Conservation (phyloP, 257 asterid genomes). For the Thymus quinquecostatus region DNA sequence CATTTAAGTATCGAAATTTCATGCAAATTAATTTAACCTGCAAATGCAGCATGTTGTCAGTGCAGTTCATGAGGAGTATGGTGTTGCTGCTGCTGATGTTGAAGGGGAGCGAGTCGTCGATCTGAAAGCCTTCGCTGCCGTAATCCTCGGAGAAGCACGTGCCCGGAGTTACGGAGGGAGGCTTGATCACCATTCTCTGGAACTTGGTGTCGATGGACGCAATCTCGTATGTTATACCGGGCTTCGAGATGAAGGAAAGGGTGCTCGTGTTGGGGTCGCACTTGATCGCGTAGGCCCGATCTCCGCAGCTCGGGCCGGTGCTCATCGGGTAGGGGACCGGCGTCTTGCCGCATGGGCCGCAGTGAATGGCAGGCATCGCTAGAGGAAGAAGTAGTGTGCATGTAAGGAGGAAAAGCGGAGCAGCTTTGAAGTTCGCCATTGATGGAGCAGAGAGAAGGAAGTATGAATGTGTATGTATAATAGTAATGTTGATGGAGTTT, state of each 20-base stretch:
- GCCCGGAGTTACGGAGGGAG: constrained; percentile 37
- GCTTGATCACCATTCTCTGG: constrained; percentile 45
- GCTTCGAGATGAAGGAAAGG: constrained; percentile 30
- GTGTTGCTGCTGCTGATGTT: constrained; percentile 59
- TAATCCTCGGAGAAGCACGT: constrained; percentile 53
- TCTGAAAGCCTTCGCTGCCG: constrained; percentile 44
- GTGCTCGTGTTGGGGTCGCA: constrained; percentile 42
- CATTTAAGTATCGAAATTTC: neutral
- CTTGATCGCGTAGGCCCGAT: constrained; percentile 48
- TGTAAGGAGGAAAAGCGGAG: constrained; percentile 2
- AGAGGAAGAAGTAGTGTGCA: constrained; percentile 15
- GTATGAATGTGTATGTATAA: neutral
- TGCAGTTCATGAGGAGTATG: constrained; percentile 50
- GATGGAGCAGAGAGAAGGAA: neutral
- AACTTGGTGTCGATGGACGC: constrained; percentile 30
- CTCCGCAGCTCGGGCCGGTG: constrained; percentile 59
- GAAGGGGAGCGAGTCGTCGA: constrained; percentile 50
- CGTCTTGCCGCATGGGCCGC: constrained; percentile 54
- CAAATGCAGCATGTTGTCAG: constrained; percentile 53
- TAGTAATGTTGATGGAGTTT: constrained; percentile 8
- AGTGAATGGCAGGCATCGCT: constrained; percentile 31
- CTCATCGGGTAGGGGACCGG: constrained; percentile 66
- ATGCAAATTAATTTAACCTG: constrained; percentile 27
- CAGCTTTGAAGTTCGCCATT: constrained; percentile 29
- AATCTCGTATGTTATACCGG: constrained; percentile 33